Evolutionary conservation across 495 filamentous ascomycete species (phyloP).

Genomic region (Penicillium bovifimosum): DNA sequence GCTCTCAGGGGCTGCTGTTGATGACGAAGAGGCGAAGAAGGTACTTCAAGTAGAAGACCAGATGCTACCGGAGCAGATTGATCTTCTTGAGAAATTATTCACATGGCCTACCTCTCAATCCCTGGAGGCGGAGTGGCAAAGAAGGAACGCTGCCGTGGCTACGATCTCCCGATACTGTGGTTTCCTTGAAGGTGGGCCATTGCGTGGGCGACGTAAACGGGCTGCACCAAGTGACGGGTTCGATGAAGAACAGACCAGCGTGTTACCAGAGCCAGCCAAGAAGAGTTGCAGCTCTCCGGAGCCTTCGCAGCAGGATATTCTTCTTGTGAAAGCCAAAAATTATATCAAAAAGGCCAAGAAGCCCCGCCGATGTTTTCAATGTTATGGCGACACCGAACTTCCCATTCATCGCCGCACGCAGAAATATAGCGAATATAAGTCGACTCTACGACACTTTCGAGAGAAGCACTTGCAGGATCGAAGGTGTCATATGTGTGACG

Average conservation of each 20-base stretch:
- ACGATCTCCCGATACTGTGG: conserved; percentile 18
- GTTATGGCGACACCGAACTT: conserved; percentile 14
- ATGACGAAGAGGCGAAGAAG: conserved; percentile 20
- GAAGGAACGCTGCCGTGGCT: conserved; percentile 18
- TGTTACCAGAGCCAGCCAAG: conserved; percentile 11
- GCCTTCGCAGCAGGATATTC: conserved; percentile 8
- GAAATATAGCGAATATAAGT: conserved; percentile 20
- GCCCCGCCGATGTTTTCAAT: conserved; percentile 21
- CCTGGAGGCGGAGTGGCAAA: conserved; percentile 25
- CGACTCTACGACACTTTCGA: conserved; percentile 22
- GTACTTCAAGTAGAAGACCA: conserved; percentile 17
- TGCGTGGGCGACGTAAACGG: conserved; percentile 18
- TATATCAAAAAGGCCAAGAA: conserved; percentile 16
- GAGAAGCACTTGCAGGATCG: conserved; percentile 21
- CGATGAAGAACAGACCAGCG: conserved; percentile 6
- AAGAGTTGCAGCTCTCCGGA: conserved; percentile 7
- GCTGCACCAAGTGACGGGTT: conserved; percentile 4
- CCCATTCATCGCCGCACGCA: conserved; percentile 19
- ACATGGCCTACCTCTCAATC: conserved; percentile 23
- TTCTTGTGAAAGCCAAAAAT: conserved; percentile 11
- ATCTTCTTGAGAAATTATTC: conserved; percentile 22
- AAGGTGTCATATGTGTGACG: conserved; percentile 18
- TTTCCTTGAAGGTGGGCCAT: conserved; percentile 17
- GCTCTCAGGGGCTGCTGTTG: conserved; percentile 16
- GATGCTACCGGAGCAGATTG: conserved; percentile 20